Evolutionary conservation across 75 land plant genomes (phyloP).

Genomic region (Adiantum capillusveneris): DNA sequence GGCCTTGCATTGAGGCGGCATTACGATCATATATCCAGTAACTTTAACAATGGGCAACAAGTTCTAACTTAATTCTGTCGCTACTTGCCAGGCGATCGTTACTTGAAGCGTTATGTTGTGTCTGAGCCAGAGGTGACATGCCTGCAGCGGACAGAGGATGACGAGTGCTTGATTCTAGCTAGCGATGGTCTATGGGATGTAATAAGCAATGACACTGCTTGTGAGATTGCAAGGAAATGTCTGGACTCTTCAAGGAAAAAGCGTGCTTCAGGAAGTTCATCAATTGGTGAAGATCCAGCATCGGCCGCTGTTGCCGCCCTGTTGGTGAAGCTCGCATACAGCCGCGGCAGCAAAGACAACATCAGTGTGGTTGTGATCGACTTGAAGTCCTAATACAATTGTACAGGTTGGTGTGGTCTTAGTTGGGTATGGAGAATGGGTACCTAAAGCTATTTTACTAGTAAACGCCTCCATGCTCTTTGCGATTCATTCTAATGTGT

Average conservation of each 20-base stretch:
- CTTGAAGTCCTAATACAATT: too few species aligned
- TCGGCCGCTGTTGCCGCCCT: conserved; percentile 38
- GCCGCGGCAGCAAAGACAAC: conserved; percentile 41
- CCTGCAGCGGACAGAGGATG: conserved; percentile 43
- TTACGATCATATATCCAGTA: too few species aligned
- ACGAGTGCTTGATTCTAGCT: conserved; percentile 77
- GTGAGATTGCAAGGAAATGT: conserved; percentile 54
- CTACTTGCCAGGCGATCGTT: background rate
- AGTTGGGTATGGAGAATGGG: too few species aligned
- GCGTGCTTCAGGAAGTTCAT: background rate
- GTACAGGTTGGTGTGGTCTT: too few species aligned
- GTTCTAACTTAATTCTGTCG: background rate
- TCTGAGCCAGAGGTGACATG: conserved; percentile 66
- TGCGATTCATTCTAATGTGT: too few species aligned
- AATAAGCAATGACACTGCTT: conserved; percentile 51
- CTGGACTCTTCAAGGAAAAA: conserved; percentile 12
- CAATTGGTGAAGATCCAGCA: conserved; percentile 22
- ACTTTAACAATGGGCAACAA: too few species aligned
- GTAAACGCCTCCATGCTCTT: too few species aligned
- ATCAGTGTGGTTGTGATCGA: conserved; percentile 50
- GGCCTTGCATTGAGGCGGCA: background rate
- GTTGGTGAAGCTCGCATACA: conserved; percentile 29
- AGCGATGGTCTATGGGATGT: conserved; percentile 96
- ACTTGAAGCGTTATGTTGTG: conserved; percentile 58
- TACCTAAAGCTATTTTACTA: too few species aligned